Conservation (phyloP, 495 filamentous ascomycete species). For the Xylaria bambusicola region DNA sequence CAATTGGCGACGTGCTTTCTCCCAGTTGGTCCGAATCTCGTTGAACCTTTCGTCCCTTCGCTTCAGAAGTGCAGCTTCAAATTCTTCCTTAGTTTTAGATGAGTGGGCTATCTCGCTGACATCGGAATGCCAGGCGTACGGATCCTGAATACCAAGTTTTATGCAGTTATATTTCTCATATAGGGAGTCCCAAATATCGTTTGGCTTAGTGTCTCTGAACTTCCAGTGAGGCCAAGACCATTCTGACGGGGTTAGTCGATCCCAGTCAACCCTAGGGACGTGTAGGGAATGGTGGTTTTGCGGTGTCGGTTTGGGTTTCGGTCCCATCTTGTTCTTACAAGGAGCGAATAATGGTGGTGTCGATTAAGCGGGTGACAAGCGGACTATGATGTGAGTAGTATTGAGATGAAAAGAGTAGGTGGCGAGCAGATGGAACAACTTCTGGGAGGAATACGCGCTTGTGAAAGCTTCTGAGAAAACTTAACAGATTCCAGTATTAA, state of each 20-base stretch:
- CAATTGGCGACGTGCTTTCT: neutral
- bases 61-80: conserved; percentile 2
- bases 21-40: neutral
- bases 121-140: neutral
- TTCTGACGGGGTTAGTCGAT: neutral
- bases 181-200: neutral
- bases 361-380: no score
- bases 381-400: no score
- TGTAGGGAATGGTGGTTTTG: neutral
- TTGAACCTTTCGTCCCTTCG: conserved; percentile 6
- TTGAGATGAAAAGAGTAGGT: no score
- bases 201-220: neutral
- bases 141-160: conserved; percentile 5
- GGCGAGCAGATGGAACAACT: no score
- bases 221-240: neutral
- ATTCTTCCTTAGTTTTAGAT: conserved; percentile 5
- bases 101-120: neutral
- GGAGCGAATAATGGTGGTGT: no score
- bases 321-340: no score
- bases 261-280: neutral
- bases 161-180: conserved; percentile 7
- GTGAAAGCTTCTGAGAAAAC: no score
- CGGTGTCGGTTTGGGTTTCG: neutral
- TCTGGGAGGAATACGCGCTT: no score
- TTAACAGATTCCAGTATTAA: no score